Evolutionary conservation across 2,329 filamentous ascomycete species (phyloP), one percentile per base, ranked within the genome.

Genomic region (Diplodia corticola): DNA sequence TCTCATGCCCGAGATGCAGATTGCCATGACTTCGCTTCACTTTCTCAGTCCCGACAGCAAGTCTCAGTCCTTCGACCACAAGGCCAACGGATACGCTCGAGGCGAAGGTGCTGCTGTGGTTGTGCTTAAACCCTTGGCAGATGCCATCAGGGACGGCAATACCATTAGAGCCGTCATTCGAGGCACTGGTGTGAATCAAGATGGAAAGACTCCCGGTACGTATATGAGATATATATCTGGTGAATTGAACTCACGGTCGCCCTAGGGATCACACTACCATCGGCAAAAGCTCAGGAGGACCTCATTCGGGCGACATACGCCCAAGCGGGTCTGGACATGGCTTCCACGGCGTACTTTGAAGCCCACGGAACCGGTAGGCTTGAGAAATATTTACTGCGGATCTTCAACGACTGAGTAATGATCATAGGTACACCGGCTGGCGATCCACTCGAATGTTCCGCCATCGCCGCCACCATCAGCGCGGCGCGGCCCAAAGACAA

Each of bases 71-170:
- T 80, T 74, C 73, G 73, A 75, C 15, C 74, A 71, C 2, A 72
- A 72, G 3, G 85, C 82, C 0, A 74, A 85, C 69, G 85, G 84
- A 10, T 85, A 79, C 72, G 82, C 77, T 28, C 79, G 84, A 0
- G 84, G 82, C 10, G 86, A 88, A 61, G 85, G 84, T 0, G 73
- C 85, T 12, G 80, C 80, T 0, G 74, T 77, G 0, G 68, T 88
- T 0, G 73, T 87, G 0, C 68, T 89, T 0, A 88, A 88, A 70
- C 76, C 72, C 1, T 70, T 88, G 0, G 74, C 71, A 4, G 73
- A 78, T 1, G 86, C 86, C 0, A 65, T 88, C 3, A 72, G 67
- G 0, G 79, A 83, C 69, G 79, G 79, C 1, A 81, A 84, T 67
- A 69, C 76, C 28, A 30, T 30, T 9, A 30, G 28, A 30, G 28